Evolutionary conservation across 2,329 filamentous ascomycete species (phyloP).

Genomic region (Epichloe baconii): DNA sequence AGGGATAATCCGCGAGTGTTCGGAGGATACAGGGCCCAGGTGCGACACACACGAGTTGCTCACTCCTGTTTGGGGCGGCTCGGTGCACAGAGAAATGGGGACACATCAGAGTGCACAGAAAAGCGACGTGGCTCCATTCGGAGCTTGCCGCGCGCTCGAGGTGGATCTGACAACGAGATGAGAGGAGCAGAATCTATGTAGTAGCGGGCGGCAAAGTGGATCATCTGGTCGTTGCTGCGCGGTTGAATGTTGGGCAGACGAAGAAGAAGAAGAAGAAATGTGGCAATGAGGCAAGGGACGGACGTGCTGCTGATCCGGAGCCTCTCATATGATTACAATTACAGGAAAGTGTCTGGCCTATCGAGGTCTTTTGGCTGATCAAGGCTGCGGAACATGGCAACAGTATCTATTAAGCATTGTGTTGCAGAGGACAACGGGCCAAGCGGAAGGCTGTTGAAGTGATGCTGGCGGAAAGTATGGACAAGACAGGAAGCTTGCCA

Average conservation of each 20-base stretch:
- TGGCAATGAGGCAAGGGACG: background rate
- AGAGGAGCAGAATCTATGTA: background rate
- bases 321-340: background rate
- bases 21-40: background rate
- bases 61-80: background rate
- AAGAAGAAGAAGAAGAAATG: background rate
- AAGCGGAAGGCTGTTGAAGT: background rate
- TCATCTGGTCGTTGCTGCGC: background rate
- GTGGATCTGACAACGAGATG: conserved; percentile 3
- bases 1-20: background rate
- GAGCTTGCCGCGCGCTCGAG: conserved; percentile 2
- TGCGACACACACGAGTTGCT: background rate
- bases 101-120: background rate
- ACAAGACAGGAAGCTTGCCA: background rate
- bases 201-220: background rate
- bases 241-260: background rate
- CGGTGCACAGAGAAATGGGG: background rate
- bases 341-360: background rate
- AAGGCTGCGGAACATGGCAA: background rate
- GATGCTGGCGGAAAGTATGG: background rate
- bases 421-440: background rate
- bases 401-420: background rate
- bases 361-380: background rate
- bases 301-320: no score
- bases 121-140: conserved; percentile 7